Evolutionary conservation across 2,329 filamentous ascomycete genomes (phyloP).

Genomic region (Fusarium liriodendri): DNA sequence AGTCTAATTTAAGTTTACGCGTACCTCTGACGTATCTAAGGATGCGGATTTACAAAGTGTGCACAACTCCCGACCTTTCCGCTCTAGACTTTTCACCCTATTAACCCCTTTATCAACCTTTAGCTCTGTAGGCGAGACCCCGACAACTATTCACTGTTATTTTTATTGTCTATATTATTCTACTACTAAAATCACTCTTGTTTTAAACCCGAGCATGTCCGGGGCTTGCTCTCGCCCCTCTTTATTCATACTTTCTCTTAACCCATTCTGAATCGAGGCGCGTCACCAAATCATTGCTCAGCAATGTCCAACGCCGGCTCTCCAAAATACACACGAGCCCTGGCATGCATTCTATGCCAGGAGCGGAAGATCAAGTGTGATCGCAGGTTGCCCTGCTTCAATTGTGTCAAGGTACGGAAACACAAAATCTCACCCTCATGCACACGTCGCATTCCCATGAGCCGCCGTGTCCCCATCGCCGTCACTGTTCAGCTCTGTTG

Average conservation of each 20-base stretch:
- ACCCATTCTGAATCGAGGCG: not conserved
- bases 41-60: not conserved
- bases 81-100: not conserved
- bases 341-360: not conserved
- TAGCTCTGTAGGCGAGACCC: not conserved
- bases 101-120: not conserved
- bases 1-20: not conserved
- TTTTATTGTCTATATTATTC: not conserved
- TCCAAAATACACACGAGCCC: not conserved
- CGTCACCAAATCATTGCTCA: not conserved
- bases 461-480: not conserved
- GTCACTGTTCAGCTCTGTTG: not conserved
- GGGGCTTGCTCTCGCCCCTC: not conserved
- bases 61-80: not conserved
- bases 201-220: not conserved
- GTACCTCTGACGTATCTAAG: not conserved
- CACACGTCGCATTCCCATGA: not conserved
- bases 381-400: not conserved
- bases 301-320: not conserved
- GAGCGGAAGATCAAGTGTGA: not conserved
- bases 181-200: not conserved
- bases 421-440: not conserved
- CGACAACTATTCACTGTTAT: not conserved
- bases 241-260: not conserved
- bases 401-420: not conserved